Evolutionary conservation across 805 yeast genomes (phyloP).

Genomic region (Candida pini): DNA sequence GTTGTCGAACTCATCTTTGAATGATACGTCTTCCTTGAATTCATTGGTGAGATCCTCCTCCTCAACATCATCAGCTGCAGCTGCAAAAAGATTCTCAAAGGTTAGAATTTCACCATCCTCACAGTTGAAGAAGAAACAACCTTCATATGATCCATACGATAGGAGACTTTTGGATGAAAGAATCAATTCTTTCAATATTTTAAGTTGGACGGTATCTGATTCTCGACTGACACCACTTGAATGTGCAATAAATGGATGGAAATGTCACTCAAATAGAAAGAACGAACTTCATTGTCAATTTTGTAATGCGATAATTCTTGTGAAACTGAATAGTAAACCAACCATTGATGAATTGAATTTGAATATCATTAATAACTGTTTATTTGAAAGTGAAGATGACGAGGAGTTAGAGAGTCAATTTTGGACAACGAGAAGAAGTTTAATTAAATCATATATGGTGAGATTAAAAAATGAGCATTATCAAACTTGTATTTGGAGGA

Average conservation of each 20-base stretch:
- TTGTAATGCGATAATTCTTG: constrained; percentile 27
- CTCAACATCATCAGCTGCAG: not conserved
- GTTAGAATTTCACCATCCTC: not conserved
- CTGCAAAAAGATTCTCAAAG: not conserved
- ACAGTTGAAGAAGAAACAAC: no score
- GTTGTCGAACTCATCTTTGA: constrained; percentile 15
- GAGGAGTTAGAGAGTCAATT: constrained; percentile 17
- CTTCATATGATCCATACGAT: constrained; percentile 20
- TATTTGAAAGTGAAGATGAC: constrained; percentile 18
- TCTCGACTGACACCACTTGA: constrained; percentile 37
- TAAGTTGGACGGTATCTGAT: constrained; percentile 41
- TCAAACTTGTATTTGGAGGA: constrained; percentile 22
- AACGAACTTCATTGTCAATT: constrained; percentile 30
- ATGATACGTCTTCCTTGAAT: constrained; percentile 1
- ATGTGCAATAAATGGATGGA: constrained; percentile 52
- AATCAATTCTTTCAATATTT: constrained; percentile 36
- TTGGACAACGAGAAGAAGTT: constrained; percentile 12
- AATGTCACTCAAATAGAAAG: constrained; percentile 30
- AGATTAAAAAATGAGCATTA: constrained; percentile 25
- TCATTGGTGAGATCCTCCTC: constrained; percentile 1
- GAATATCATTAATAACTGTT: constrained; percentile 7
- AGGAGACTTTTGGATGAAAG: constrained; percentile 32
- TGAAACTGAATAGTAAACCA: constrained; percentile 20
- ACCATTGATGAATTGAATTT: constrained; percentile 8
- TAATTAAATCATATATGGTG: constrained; percentile 21